A percentile compares a stretch with the other conserved stretches of the same genome.
phyloP scores from a whole-genome alignment of 305 asterid genomes.

The Solanum hybrid region DNA sequence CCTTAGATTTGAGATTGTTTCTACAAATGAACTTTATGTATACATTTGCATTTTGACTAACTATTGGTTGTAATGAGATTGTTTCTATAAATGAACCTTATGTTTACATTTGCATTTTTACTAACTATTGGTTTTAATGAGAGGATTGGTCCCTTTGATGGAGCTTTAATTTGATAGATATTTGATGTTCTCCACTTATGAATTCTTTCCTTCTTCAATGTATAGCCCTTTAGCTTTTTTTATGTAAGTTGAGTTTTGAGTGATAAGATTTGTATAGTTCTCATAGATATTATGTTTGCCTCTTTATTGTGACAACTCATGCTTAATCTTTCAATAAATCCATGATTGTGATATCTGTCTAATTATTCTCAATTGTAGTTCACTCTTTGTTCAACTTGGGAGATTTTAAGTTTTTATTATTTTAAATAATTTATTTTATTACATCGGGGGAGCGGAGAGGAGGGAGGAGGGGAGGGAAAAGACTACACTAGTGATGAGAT shows the following conservation, averaged over 20 bases:
- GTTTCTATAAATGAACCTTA: background rate
- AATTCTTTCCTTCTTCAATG: background rate
- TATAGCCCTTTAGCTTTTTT: background rate
- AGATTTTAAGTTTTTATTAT: background rate
- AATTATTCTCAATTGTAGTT: background rate
- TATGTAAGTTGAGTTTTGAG: background rate
- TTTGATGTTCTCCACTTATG: background rate
- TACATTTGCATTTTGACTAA: background rate
- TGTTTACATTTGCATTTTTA: background rate
- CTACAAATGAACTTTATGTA: background rate
- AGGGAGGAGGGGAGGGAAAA: background rate
- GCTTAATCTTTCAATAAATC: background rate
- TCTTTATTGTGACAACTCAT: conserved; percentile 1
- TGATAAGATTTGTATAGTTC: background rate
- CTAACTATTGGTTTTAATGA: background rate
- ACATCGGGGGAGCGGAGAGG: background rate
- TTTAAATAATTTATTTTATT: background rate
- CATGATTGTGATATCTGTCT: background rate
- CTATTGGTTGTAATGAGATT: background rate
- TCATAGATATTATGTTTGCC: background rate
- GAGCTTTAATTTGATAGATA: background rate
- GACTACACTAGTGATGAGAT: background rate
- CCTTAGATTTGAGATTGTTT: background rate
- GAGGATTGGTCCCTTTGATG: background rate
- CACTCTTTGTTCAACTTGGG: background rate